Conservation (phyloP, 2,329 filamentous ascomycete genomes). For the Aspergillus felis region DNA sequence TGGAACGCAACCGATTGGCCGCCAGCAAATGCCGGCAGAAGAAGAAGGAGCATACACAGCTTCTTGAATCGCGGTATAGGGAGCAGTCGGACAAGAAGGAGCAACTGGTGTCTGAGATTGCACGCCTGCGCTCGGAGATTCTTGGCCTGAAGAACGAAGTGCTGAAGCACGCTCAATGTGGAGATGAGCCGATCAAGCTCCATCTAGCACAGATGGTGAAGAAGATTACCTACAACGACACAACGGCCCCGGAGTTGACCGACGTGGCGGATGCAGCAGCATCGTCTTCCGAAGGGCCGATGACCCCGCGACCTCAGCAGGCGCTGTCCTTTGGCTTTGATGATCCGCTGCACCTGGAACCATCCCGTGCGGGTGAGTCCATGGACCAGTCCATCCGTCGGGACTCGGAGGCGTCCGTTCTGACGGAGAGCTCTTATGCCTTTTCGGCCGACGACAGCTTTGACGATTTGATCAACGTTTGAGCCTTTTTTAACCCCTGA, state of each 20-base stretch:
- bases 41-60: constrained; percentile 56
- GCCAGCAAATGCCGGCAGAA: constrained; percentile 61
- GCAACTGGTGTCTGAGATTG: constrained; percentile 29
- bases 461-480: constrained; percentile 33
- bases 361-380: constrained; percentile 5
- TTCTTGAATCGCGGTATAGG: constrained; percentile 43
- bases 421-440: constrained; percentile 26
- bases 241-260: constrained; percentile 8
- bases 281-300: constrained; percentile 11
- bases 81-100: constrained; percentile 34
- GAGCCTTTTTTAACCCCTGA: constrained; percentile 2
- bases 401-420: constrained; percentile 25
- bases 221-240: constrained; percentile 29
- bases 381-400: constrained; percentile 29
- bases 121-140: constrained; percentile 34
- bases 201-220: constrained; percentile 38
- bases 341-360: constrained; percentile 27
- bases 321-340: constrained; percentile 32
- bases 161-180: constrained; percentile 37
- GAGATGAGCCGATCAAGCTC: constrained; percentile 34
- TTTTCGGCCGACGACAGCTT: constrained; percentile 30
- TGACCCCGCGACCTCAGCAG: constrained; percentile 5
- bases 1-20: constrained; percentile 57
- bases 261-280: constrained; percentile 9
- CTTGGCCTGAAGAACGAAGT: constrained; percentile 39